Evolutionary conservation across 2,329 filamentous ascomycete genomes (phyloP).

Genomic region (Talaromyces sp.): DNA sequence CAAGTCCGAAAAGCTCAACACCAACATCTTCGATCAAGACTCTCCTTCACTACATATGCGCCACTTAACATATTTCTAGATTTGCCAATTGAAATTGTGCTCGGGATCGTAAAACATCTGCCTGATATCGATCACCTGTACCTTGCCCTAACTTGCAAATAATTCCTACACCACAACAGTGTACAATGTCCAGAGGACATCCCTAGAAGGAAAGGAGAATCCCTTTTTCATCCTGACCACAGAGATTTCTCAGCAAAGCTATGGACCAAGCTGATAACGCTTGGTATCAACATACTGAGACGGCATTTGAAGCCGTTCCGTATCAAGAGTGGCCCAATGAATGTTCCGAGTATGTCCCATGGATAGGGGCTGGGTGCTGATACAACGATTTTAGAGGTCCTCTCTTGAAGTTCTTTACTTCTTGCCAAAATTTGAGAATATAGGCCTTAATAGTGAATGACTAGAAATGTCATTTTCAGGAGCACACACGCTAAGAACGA

Average conservation of each 20-base stretch:
- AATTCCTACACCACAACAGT: neutral
- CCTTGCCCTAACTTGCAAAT: slow-evolving; percentile 1
- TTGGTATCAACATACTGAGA: neutral
- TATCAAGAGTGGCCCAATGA: neutral
- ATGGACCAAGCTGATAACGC: neutral
- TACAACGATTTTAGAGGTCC: too few relatives aligned
- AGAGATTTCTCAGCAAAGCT: neutral
- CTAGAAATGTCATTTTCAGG: too few relatives aligned
- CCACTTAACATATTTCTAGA: neutral
- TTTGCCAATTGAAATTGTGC: neutral
- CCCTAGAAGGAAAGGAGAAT: neutral
- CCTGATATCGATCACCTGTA: neutral
- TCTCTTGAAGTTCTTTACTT: too few relatives aligned
- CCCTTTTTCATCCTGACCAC: neutral
- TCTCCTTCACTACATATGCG: too few relatives aligned
- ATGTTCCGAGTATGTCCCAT: neutral
- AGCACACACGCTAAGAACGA: too few relatives aligned
- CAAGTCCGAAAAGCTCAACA: neutral
- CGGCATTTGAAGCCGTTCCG: neutral
- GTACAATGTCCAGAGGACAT: neutral
- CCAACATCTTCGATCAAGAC: neutral
- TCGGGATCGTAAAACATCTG: neutral
- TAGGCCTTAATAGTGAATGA: too few relatives aligned
- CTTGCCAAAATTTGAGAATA: too few relatives aligned
- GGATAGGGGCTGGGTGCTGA: neutral